These are phyloP conservation scores for Hanseniaspora occidentalis DNA, from an alignment of 805 yeast species.

Conservation along the genomic window DNA sequence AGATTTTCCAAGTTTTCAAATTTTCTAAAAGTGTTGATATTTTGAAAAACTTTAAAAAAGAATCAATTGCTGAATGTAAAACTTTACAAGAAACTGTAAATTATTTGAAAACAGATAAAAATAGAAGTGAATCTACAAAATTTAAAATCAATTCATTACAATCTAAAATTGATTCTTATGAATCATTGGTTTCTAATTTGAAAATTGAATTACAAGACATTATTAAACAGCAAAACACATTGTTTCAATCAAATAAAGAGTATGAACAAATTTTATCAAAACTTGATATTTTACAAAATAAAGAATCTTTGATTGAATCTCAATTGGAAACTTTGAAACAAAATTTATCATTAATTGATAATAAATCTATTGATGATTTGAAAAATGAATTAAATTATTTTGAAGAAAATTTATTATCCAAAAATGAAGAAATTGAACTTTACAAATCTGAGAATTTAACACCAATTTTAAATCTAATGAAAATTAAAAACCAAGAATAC, in stretches of 20 bases:
- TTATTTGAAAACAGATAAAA: conserved; percentile 61
- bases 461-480: conserved; percentile 11
- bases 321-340: conserved; percentile 38
- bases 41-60: conserved; percentile 64
- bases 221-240: conserved; percentile 44
- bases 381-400: conserved; percentile 9
- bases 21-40: conserved; percentile 83
- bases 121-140: conserved; percentile 50
- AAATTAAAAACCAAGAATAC: conserved; percentile 5
- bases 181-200: conserved; percentile 35
- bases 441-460: background rate
- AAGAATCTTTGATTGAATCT: conserved; percentile 31
- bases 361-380: conserved; percentile 15
- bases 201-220: conserved; percentile 38
- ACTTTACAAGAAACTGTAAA: conserved; percentile 67
- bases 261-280: conserved; percentile 62
- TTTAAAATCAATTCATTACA: conserved; percentile 34
- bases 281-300: conserved; percentile 42
- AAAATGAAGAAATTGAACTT: background rate
- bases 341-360: background rate
- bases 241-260: conserved; percentile 70
- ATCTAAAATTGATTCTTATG: conserved; percentile 31
- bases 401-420: background rate
- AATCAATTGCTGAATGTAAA: conserved; percentile 62
- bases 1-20: conserved; percentile 88